Evolutionary conservation across 2,329 filamentous ascomycete genomes (phyloP), one percentile per base, ranked within the genome.

Genomic region (Monosporascus sp.): DNA sequence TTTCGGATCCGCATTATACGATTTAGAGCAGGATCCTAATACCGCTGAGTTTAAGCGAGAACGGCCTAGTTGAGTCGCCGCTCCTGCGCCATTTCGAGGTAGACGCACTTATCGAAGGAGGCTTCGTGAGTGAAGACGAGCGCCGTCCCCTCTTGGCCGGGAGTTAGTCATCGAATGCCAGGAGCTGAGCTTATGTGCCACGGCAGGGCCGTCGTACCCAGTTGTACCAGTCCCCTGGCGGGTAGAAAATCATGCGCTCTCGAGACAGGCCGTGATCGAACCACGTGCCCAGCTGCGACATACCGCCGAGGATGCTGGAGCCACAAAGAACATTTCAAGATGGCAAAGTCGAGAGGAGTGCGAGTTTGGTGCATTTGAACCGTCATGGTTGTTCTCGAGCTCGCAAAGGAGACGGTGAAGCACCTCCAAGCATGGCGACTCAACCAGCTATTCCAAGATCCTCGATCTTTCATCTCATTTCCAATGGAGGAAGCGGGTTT

Each of bases 21-120:
- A 7, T 31, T 11, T 5, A 11, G 38, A 18, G 6, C 22, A 51
- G 37, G 41, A 58, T 60, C 17, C 48, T 37, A 25, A 48, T 9
- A 18, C 46, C 24, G 15, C 27, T 11, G 46, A 53, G 41, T 51
- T 51, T 60, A 20, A 56, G 52, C 35, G 63, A 65, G 6, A 62
- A 66, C n/a, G 62, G 66, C 20, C 57, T 62, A 24, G 45, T 62
- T 50, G 58, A 66, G 53, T 55, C 66, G 37, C 58, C 60, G 11
- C 55, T 66, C 11, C 53, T 66, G 17, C 61, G 62, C 11, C 61
- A 66, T 49, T 61, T 66, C 18, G 65, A 67, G 39, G 58, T 58
- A 5, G 64, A 68, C 43, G 54, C 56, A 22, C 58, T 68, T 24
- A 60, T 65, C 11, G 49, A 56, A 8, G 56, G 54, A 22, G 59